Conservation (phyloP, 2,329 filamentous ascomycete species). For the Ascochyta viciae-villosae region DNA sequence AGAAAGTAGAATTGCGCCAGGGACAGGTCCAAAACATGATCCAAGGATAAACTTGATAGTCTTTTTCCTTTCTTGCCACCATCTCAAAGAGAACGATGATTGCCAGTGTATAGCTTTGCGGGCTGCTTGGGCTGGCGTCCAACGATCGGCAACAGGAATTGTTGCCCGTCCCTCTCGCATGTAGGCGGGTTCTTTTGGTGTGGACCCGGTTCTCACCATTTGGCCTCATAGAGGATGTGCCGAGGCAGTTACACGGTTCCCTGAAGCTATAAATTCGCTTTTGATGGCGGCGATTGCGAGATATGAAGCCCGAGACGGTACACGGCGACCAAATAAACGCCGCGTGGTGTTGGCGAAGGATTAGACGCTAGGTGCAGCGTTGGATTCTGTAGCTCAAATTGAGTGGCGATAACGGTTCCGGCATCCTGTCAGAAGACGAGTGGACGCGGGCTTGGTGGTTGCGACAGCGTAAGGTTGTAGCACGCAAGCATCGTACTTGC, state of each 20-base stretch:
- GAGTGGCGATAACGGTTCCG: not conserved
- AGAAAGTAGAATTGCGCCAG: not conserved
- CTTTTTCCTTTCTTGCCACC: too few species aligned
- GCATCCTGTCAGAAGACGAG: not conserved
- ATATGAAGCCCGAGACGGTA: slow-evolving; percentile 1
- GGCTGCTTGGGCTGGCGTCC: too few species aligned
- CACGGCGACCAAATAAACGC: not conserved
- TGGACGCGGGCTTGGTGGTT: slow-evolving; percentile 4
- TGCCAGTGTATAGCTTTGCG: too few species aligned
- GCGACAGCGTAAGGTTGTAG: slow-evolving; percentile 11
- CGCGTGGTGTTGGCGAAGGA: not conserved
- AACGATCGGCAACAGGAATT: too few species aligned
- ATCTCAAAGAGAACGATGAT: too few species aligned
- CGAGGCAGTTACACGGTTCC: not conserved
- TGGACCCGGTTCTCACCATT: not conserved
- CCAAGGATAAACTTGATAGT: not conserved
- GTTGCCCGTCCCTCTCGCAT: too few species aligned
- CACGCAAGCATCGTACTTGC: slow-evolving; percentile 9
- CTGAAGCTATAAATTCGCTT: slow-evolving; percentile 6
- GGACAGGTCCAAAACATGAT: not conserved
- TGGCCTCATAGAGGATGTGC: not conserved
- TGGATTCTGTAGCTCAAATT: not conserved
- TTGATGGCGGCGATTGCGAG: slow-evolving; percentile 3
- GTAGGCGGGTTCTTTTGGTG: not conserved
- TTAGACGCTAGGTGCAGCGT: not conserved